Evolutionary conservation across 306 rosid species (phyloP), one percentile per base, ranked within the genome.

Genomic region (Cucurbita argyrosperma): DNA sequence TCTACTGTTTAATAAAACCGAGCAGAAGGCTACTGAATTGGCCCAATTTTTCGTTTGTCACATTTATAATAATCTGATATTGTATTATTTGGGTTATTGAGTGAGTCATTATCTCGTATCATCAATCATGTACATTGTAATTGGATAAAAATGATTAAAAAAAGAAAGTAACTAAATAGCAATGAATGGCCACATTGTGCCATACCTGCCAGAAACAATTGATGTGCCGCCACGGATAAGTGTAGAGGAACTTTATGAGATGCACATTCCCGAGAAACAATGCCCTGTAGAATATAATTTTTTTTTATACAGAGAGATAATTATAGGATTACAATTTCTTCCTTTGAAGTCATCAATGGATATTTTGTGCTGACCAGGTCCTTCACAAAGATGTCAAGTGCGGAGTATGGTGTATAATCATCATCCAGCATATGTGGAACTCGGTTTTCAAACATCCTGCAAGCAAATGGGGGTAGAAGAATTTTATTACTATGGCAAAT

Each of bases 401-500:
- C 97, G 64, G 98, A 93, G 82, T 84, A 87, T 23, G 97, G 98
- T 74, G 92, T 90, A 82, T 90, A 93, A 83, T 93, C 98, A 81
- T 91, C 82, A 71, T 89, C 88, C 79, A 93, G 78, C 97, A 93
- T 93, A 87, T 93, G 98, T 0, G 93, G 98, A 81, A 85, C 98
- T 72, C 98, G 97, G 70, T 90, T 90, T 85, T 90, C 97, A 80
- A 93, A 81, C 93, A 89, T 88, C 98, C 98, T 93, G 85, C 76
- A 76, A 77, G 10, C 66, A 19, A 50, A 81, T n/a, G 26, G 68
- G 45, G 21, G 46, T 61, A 37, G 26, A 26, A 38, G 12, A 62
- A 60, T 38, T 54, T 59, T 67, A 39, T 67, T 67, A 67, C 18
- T 39, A 5, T 0, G n/a, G 46, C 6, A 45, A 10, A 45, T 67